phyloP scores from a whole-genome alignment of 2,329 filamentous ascomycete genomes.

The Sarocladium strictum region DNA sequence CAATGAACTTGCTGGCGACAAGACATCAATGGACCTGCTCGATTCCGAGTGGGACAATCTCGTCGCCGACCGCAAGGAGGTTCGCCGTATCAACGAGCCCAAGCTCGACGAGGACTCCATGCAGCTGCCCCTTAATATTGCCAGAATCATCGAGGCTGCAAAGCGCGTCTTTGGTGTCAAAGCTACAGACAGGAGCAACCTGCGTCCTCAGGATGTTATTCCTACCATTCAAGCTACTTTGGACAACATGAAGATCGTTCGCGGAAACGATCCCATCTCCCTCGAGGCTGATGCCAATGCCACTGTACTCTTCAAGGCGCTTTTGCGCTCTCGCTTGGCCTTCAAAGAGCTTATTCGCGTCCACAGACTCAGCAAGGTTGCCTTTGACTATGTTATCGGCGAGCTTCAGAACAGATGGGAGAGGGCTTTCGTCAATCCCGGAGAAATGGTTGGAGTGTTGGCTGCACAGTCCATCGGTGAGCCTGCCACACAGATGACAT shows the following conservation, averaged over 20 bases:
- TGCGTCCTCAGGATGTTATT: constrained; percentile 83
- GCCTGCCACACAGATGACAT: constrained; percentile 97
- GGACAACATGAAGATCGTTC: constrained; percentile 75
- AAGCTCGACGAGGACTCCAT: constrained; percentile 78
- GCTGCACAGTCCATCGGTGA: constrained; percentile 98
- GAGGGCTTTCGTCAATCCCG: constrained; percentile 78
- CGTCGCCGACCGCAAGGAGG: constrained; percentile 63
- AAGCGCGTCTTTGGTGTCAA: constrained; percentile 89
- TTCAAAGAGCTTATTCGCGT: constrained; percentile 89
- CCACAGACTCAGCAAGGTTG: constrained; percentile 81
- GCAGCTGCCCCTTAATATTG: constrained; percentile 88
- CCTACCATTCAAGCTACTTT: constrained; percentile 70
- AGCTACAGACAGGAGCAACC: constrained; percentile 76
- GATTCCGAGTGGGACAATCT: constrained; percentile 85
- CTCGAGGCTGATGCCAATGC: constrained; percentile 81
- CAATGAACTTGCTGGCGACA: constrained; percentile 78
- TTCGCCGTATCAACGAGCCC: constrained; percentile 61
- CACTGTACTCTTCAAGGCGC: constrained; percentile 86
- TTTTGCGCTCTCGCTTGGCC: constrained; percentile 80
- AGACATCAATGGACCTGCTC: constrained; percentile 78
- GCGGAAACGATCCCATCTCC: constrained; percentile 77
- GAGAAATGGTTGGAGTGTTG: constrained; percentile 98
- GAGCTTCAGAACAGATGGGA: constrained; percentile 87
- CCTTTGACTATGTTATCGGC: constrained; percentile 87
- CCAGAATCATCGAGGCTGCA: constrained; percentile 84